Percentiles rank a stretch among this genome's conserved stretches.
Evolutionary conservation across 768 basidiomycete species (phyloP).

Genomic region (Phylloporus rhodoxanthus): DNA sequence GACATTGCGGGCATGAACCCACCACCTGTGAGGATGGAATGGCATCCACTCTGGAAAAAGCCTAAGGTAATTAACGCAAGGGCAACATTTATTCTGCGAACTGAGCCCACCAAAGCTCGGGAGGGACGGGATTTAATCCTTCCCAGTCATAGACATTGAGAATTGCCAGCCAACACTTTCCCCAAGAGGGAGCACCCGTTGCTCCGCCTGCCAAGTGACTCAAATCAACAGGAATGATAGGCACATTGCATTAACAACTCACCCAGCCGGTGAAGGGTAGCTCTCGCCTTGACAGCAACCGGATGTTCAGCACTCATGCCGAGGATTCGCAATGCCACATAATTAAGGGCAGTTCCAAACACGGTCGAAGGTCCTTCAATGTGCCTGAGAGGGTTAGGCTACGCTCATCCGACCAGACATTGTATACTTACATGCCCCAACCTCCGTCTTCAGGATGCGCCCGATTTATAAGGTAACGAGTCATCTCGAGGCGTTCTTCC

Average conservation of each 20-base stretch:
- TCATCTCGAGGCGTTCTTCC: too few relatives aligned
- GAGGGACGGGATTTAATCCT: too few relatives aligned
- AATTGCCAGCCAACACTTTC: slow-evolving; percentile 92
- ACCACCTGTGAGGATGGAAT: slow-evolving; percentile 93
- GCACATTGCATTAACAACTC: slow-evolving; percentile 12
- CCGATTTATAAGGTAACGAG: too few relatives aligned
- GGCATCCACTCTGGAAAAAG: slow-evolving; percentile 87
- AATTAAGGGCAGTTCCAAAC: slow-evolving; percentile 93
- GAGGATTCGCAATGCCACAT: slow-evolving; percentile 76
- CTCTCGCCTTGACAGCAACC: slow-evolving; percentile 73
- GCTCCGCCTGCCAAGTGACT: slow-evolving; percentile 56
- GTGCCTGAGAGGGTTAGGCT: slow-evolving; percentile 3
- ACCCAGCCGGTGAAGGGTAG: too few relatives aligned
- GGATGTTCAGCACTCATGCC: slow-evolving; percentile 85
- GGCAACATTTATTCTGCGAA: background rate
- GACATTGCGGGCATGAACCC: slow-evolving; percentile 91
- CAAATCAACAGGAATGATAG: background rate
- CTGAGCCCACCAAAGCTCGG: slow-evolving; percentile 67
- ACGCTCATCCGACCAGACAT: background rate
- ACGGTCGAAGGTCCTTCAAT: slow-evolving; percentile 87
- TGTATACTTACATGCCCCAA: slow-evolving; percentile 82
- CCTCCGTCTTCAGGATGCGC: slow-evolving; percentile 93
- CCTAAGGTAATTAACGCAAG: slow-evolving; percentile 39
- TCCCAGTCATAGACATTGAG: slow-evolving; percentile 94
- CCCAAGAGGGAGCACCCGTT: slow-evolving; percentile 79